Conservation (phyloP, 148 eudicot genomes). For the Agrostemma githago region DNA sequence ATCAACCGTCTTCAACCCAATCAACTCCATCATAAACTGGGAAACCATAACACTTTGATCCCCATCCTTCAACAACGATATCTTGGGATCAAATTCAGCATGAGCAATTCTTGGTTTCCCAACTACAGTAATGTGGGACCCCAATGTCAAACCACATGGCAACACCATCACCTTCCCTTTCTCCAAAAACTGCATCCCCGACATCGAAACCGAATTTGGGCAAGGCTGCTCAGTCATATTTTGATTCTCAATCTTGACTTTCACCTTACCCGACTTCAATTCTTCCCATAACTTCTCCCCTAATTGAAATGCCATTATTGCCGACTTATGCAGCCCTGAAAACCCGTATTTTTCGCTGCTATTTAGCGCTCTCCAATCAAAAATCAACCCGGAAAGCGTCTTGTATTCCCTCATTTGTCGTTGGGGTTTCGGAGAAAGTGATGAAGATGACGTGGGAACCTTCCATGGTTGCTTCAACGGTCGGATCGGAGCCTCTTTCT, state of each 20-base stretch:
- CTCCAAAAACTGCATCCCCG: conserved; percentile 40
- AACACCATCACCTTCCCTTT: conserved; percentile 55
- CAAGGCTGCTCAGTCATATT: conserved; percentile 34
- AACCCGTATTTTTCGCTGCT: conserved; percentile 38
- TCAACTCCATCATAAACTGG: conserved; percentile 89
- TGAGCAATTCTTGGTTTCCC: conserved; percentile 75
- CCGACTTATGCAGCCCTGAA: conserved; percentile 46
- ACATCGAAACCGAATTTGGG: conserved; percentile 53
- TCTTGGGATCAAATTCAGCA: conserved; percentile 68
- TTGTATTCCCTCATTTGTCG: conserved; percentile 31
- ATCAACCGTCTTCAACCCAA: conserved; percentile 85
- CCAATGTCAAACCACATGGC: conserved; percentile 88
- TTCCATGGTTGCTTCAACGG: conserved; percentile 34
- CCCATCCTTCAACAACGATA: conserved; percentile 71
- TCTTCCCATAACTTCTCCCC: conserved; percentile 67
- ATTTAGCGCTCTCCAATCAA: conserved; percentile 34
- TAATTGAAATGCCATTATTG: conserved; percentile 49
- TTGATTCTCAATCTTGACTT: conserved; percentile 1
- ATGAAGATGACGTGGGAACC: background rate
- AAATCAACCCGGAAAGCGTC: conserved; percentile 38
- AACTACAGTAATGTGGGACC: conserved; percentile 76
- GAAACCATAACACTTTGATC: conserved; percentile 73
- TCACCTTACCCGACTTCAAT: conserved; percentile 37
- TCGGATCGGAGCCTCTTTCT: conserved; percentile 42
- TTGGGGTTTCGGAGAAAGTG: conserved; percentile 32